phyloP scores from a whole-genome alignment of 192 early-diverging fungal genomes.

The Backusella sp. region DNA sequence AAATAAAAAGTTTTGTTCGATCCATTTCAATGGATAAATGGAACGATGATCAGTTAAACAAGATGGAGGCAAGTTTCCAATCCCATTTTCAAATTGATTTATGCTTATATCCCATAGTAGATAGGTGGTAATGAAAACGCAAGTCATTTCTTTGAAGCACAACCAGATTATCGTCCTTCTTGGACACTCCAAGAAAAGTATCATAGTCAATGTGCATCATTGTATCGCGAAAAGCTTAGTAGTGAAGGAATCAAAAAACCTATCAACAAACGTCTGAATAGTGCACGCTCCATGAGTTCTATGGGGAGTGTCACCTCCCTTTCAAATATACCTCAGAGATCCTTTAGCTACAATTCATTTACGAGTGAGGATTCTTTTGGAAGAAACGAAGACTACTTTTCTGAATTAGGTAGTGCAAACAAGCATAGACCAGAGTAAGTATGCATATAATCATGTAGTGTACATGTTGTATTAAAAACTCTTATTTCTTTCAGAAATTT shows the following conservation, averaged over 20 bases:
- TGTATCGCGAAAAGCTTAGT: constrained; percentile 87
- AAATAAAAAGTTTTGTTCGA: constrained; percentile 77
- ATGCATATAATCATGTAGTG: background rate
- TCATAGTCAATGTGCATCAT: constrained; percentile 75
- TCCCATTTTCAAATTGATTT: background rate
- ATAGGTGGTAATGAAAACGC: constrained; percentile 88
- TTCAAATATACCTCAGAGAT: background rate
- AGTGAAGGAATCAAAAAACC: background rate
- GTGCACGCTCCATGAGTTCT: constrained; percentile 14
- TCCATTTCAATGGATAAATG: constrained; percentile 98
- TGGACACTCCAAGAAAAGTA: constrained; percentile 89
- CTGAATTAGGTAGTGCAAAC: constrained; percentile 60
- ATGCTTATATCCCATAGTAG: constrained; percentile 18
- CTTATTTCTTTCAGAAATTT: background rate
- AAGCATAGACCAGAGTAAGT: constrained; percentile 50
- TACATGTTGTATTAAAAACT: background rate
- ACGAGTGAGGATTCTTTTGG: background rate
- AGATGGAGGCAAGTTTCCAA: constrained; percentile 70
- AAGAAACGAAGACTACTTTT: constrained; percentile 80
- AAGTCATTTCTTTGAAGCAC: constrained; percentile 80
- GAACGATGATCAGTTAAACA: constrained; percentile 90
- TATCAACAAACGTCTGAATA: background rate
- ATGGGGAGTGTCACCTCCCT: background rate
- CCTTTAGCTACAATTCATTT: background rate
- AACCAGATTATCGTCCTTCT: constrained; percentile 67